Conservation (phyloP, 2,329 filamentous ascomycete species). For the Talaromyces sp. region DNA sequence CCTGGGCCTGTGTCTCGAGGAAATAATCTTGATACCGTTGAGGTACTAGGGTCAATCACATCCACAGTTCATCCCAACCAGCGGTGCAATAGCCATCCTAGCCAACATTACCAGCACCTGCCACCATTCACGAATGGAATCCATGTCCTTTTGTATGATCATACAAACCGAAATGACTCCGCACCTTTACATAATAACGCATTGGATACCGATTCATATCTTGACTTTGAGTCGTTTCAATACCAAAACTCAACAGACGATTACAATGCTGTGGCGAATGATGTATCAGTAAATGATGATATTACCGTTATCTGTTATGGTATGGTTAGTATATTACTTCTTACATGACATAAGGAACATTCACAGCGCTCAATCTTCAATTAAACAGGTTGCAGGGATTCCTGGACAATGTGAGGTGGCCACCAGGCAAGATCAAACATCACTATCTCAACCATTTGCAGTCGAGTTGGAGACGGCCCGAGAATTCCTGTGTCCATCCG, state of each 20-base stretch:
- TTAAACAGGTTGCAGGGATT: neutral
- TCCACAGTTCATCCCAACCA: neutral
- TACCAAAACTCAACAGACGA: neutral
- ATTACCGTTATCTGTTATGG: neutral
- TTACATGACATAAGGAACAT: neutral
- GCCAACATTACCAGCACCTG: neutral
- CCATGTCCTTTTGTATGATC: neutral
- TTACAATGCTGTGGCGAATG: neutral
- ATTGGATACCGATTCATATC: neutral
- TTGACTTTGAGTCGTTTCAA: neutral
- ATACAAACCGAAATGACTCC: neutral
- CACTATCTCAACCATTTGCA: neutral
- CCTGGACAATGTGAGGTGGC: neutral
- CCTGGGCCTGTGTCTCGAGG: neutral
- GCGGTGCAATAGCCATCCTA: neutral
- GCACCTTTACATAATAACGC: neutral
- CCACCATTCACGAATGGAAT: neutral
- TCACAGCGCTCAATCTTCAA: neutral
- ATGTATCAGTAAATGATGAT: neutral
- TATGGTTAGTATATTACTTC: neutral
- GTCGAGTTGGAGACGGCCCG: neutral
- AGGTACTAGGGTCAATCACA: too few relatives aligned
- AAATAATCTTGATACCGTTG: neutral
- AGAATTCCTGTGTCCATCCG: neutral
- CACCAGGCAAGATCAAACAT: neutral